phyloP scores from a whole-genome alignment of 495 filamentous ascomycete species.

The Aspergillus egyptiacus region DNA sequence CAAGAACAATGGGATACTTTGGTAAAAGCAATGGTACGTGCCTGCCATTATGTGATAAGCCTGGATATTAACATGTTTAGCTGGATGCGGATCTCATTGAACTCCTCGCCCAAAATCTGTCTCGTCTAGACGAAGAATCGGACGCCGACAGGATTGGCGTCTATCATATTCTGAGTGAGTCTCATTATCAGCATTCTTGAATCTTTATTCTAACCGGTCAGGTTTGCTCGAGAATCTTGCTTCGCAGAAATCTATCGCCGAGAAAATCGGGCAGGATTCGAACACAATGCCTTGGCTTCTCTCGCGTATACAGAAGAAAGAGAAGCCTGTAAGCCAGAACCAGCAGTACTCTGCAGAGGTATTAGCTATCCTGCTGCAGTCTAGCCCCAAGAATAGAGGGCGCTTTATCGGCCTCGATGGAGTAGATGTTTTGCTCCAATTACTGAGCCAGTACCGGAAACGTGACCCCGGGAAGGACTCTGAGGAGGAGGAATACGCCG shows the following conservation, averaged over 20 bases:
- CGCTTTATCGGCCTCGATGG: conserved; percentile 63
- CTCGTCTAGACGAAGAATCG: conserved; percentile 71
- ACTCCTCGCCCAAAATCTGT: conserved; percentile 76
- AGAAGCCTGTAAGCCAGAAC: conserved; percentile 68
- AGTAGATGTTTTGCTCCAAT: conserved; percentile 72
- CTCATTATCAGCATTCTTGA: neutral
- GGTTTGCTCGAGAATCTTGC: conserved; percentile 80
- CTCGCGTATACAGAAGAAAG: conserved; percentile 57
- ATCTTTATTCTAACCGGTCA: conserved; percentile 19
- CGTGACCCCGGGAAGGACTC: conserved; percentile 80
- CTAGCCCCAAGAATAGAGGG: conserved; percentile 56
- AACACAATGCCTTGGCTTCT: conserved; percentile 71
- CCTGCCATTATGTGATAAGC: no score
- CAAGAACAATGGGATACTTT: conserved; percentile 77
- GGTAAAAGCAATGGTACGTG: conserved; percentile 66
- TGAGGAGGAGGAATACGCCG: conserved; percentile 89
- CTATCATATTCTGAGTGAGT: conserved; percentile 69
- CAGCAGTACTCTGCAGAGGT: conserved; percentile 94
- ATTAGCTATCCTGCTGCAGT: conserved; percentile 77
- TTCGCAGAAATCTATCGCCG: conserved; percentile 58
- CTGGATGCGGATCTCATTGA: conserved; percentile 76
- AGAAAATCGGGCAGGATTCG: conserved; percentile 62
- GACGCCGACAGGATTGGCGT: conserved; percentile 78
- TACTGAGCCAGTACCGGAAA: conserved; percentile 83
- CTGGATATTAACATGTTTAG: conserved; percentile 28